These are phyloP conservation scores for Serendipita sp. DNA, from an alignment of 768 basidiomycete genomes.

Conservation along the genomic window DNA sequence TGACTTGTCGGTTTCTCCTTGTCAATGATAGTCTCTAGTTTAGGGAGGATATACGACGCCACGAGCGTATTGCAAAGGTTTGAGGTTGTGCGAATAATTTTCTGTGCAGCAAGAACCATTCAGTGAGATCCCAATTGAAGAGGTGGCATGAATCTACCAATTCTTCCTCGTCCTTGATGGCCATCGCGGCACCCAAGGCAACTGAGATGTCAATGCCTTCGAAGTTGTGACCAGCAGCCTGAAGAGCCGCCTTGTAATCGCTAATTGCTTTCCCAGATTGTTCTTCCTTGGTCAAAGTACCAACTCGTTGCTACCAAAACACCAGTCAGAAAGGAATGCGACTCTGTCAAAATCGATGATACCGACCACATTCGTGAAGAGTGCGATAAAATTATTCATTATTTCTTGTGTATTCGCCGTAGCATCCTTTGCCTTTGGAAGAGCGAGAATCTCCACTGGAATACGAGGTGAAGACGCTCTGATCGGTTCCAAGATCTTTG, in stretches of 20 bases:
- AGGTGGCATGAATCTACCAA: slow-evolving; percentile 35
- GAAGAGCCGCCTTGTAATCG: slow-evolving; percentile 65
- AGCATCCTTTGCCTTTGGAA: slow-evolving; percentile 66
- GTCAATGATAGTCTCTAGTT: slow-evolving; percentile 81
- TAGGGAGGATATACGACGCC: slow-evolving; percentile 68
- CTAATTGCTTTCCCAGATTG: slow-evolving; percentile 70
- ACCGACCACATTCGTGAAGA: slow-evolving; percentile 19
- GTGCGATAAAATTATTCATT: slow-evolving; percentile 46
- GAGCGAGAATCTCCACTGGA: slow-evolving; percentile 58
- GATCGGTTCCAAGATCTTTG: slow-evolving; percentile 73
- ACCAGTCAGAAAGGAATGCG: slow-evolving; percentile 15
- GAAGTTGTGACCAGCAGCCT: slow-evolving; percentile 39
- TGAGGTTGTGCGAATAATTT: slow-evolving; percentile 57
- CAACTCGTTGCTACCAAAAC: slow-evolving; percentile 44
- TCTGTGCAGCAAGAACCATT: slow-evolving; percentile 28
- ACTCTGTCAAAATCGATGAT: not conserved
- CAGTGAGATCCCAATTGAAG: not conserved
- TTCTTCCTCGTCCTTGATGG: slow-evolving; percentile 83
- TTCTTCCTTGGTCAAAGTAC: slow-evolving; percentile 63
- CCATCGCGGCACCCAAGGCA: slow-evolving; percentile 61
- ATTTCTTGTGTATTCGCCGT: slow-evolving; percentile 36
- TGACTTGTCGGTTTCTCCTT: slow-evolving; percentile 82
- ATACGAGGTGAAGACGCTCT: slow-evolving; percentile 37
- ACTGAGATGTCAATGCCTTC: slow-evolving; percentile 65
- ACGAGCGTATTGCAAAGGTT: slow-evolving; percentile 73